Percentiles rank a stretch among this genome's conserved stretches.
phyloP scores from a whole-genome alignment of 805 yeast species.

The Ogataea glucozyma region DNA sequence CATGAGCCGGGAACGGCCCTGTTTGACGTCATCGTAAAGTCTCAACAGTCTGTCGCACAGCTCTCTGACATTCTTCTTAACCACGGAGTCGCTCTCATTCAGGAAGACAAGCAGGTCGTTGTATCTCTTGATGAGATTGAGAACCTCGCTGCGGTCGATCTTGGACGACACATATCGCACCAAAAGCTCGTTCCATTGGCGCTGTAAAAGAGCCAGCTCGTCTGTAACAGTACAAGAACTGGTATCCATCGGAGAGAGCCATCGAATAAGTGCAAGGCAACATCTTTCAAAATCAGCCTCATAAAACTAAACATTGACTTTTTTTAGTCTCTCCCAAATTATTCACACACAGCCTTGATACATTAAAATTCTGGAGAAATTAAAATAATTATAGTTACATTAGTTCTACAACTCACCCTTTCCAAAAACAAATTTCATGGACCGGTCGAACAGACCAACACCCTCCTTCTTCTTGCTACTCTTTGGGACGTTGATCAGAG shows the following conservation, averaged over 20 bases:
- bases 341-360: too few species aligned
- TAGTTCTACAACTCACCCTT: constrained; percentile 21
- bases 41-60: constrained; percentile 15
- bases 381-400: too few species aligned
- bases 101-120: constrained; percentile 4
- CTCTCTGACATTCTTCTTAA: constrained; percentile 2
- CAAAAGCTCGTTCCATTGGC: constrained; percentile 4
- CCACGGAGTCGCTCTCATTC: neutral
- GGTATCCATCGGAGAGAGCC: neutral
- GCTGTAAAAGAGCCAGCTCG: constrained; percentile 11
- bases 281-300: too few species aligned
- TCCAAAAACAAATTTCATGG: constrained; percentile 24
- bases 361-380: neutral
- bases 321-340: too few species aligned
- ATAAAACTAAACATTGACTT: too few species aligned
- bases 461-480: constrained; percentile 17
- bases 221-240: neutral
- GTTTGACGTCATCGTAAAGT: constrained; percentile 14
- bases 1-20: constrained; percentile 1
- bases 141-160: constrained; percentile 6
- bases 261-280: too few species aligned
- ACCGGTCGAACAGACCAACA: constrained; percentile 15
- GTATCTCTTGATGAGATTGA: constrained; percentile 10
- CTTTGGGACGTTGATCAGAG: constrained; percentile 36
- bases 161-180: constrained; percentile 12